Conservation (phyloP, 192 early-diverging fungal genomes). For the Obelidium mucronatum region DNA sequence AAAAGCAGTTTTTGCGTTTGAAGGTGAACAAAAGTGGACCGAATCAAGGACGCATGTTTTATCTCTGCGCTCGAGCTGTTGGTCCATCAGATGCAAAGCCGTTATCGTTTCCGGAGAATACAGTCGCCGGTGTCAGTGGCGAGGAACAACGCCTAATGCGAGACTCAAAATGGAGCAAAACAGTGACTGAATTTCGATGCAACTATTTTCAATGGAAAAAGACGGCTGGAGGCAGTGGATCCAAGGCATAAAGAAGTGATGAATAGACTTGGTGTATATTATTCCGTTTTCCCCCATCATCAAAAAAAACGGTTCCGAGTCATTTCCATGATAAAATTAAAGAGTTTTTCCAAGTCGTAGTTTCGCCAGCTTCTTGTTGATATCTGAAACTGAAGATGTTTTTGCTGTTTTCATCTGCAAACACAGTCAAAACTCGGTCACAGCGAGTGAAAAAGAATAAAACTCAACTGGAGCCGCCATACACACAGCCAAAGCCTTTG, state of each 20-base stretch:
- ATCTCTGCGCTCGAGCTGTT: conserved; percentile 66
- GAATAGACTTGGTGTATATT: no score
- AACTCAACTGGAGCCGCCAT: conserved; percentile 26
- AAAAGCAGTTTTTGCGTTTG: not conserved
- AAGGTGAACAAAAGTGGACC: conserved; percentile 68
- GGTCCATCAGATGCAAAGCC: conserved; percentile 34
- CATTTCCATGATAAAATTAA: conserved; percentile 5
- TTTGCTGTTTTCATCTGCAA: conserved; percentile 3
- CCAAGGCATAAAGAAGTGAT: no score
- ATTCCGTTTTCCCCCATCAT: no score
- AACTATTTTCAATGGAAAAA: conserved; percentile 59
- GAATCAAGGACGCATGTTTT: conserved; percentile 75
- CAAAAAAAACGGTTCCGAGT: no score
- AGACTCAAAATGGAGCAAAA: conserved; percentile 23
- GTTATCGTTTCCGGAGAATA: conserved; percentile 2
- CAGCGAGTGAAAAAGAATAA: not conserved
- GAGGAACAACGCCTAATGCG: not conserved
- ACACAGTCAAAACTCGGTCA: not conserved
- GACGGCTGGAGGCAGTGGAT: no score
- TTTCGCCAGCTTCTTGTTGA: conserved; percentile 37
- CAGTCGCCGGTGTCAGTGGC: conserved; percentile 22
- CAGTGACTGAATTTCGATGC: conserved; percentile 48
- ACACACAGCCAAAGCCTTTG: conserved; percentile 24
- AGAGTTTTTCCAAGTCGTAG: conserved; percentile 23
- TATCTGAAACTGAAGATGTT: conserved; percentile 1